Conservation (phyloP, 768 basidiomycete species). For the Pisolithus tinctorius region DNA sequence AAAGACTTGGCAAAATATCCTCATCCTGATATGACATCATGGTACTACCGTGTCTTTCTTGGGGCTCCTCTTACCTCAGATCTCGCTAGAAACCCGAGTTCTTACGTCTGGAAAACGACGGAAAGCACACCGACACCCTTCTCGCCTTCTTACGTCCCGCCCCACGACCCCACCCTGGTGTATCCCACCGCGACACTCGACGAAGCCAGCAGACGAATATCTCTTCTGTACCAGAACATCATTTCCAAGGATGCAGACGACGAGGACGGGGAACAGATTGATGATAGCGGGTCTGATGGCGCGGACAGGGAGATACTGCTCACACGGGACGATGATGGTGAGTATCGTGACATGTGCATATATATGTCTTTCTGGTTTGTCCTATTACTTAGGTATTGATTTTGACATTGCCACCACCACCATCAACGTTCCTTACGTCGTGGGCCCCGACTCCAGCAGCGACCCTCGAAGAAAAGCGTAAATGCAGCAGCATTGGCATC, state of each 20-base stretch:
- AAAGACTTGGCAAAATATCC: constrained; percentile 9
- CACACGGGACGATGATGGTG: not conserved
- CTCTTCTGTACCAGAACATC: constrained; percentile 60
- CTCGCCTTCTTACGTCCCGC: constrained; percentile 13
- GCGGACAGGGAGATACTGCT: constrained; percentile 10
- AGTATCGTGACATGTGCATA: constrained; percentile 3
- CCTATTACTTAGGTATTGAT: constrained; percentile 1
- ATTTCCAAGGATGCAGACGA: constrained; percentile 51
- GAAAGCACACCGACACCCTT: not conserved
- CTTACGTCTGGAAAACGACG: constrained; percentile 41
- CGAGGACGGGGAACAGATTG: constrained; percentile 20
- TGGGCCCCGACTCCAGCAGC: constrained; percentile 48
- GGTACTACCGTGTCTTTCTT: constrained; percentile 45
- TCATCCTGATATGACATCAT: constrained; percentile 29
- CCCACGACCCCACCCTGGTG: constrained; percentile 16
- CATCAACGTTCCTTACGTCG: constrained; percentile 41
- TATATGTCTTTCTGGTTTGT: not conserved
- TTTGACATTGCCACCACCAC: constrained; percentile 3
- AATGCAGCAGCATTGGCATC: not conserved
- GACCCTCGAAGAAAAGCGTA: not conserved
- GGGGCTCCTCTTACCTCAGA: constrained; percentile 37
- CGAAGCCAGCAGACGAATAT: constrained; percentile 63
- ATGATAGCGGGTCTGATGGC: constrained; percentile 11
- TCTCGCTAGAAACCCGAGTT: constrained; percentile 26
- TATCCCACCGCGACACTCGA: constrained; percentile 57